Percentiles rank a stretch among this genome's conserved stretches.
Evolutionary conservation across 345 rosid genomes (phyloP).

Genomic region (Gossypium thurberi): DNA sequence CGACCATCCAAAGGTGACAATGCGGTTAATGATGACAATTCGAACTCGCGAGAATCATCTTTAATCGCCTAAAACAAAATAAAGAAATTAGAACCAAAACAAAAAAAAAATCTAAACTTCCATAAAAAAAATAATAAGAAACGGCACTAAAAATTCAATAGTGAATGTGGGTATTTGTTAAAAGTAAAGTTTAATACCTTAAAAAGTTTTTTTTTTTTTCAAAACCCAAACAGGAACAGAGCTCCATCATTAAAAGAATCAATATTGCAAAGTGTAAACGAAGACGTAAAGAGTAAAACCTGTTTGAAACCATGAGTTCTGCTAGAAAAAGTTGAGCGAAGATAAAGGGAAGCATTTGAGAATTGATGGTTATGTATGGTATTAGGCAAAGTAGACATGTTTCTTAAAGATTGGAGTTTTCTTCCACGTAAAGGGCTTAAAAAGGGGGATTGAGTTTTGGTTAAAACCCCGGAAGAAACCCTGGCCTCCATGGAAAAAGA

Average conservation of each 20-base stretch:
- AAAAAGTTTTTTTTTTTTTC: neutral
- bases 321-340: constrained; percentile 11
- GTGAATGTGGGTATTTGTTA: neutral
- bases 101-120: neutral
- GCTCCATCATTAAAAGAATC: neutral
- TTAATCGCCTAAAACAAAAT: constrained; percentile 25
- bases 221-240: neutral
- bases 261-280: constrained; percentile 8
- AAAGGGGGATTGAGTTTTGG: constrained; percentile 10
- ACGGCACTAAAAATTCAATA: neutral
- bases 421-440: constrained; percentile 9
- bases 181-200: neutral
- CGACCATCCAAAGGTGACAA: constrained; percentile 93
- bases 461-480: constrained; percentile 25
- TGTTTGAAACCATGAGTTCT: constrained; percentile 25
- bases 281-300: constrained; percentile 14
- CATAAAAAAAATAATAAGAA: neutral
- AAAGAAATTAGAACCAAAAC: neutral
- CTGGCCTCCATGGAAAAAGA: constrained; percentile 33
- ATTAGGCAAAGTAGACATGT: constrained; percentile 7
- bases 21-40: constrained; percentile 72
- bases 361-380: constrained; percentile 8
- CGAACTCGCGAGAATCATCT: constrained; percentile 33
- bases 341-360: constrained; percentile 24
- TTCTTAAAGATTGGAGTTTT: constrained; percentile 16